phyloP scores from a whole-genome alignment of 352 stramenopile genomes.

The Stephanocyclus meneghinianus region DNA sequence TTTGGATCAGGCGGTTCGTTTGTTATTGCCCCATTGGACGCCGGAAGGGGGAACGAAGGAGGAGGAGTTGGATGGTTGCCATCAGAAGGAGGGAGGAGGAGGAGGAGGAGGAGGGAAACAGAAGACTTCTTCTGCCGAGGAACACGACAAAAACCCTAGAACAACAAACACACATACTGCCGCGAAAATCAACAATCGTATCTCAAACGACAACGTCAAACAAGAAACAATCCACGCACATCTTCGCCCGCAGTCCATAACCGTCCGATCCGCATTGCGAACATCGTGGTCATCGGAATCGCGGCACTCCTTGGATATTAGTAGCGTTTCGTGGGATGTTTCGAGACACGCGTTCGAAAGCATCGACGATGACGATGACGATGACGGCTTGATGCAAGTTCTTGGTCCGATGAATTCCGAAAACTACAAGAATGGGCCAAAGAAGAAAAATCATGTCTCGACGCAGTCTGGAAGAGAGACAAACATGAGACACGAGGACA shows the following conservation, averaged over 20 bases:
- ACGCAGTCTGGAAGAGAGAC: not conserved
- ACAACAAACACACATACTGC: too few species aligned
- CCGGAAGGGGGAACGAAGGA: not conserved
- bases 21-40: slow-evolving; percentile 12
- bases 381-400: slow-evolving; percentile 25
- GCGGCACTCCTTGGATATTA: slow-evolving; percentile 20
- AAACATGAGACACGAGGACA: slow-evolving; percentile 5
- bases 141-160: not conserved
- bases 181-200: not conserved
- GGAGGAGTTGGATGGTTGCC: not conserved
- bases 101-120: slow-evolving; percentile 1
- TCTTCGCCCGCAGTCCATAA: slow-evolving; percentile 16
- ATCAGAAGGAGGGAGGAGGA: not conserved
- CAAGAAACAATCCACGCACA: slow-evolving; percentile 44
- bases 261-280: not conserved
- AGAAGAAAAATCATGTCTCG: not conserved
- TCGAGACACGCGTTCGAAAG: not conserved
- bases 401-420: slow-evolving; percentile 19
- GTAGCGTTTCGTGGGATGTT: slow-evolving; percentile 38
- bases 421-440: not conserved
- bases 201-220: not conserved
- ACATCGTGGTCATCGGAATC: slow-evolving; percentile 5
- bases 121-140: slow-evolving; percentile 1
- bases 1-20: slow-evolving; percentile 40
- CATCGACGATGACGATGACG: slow-evolving; percentile 2